phyloP scores from a whole-genome alignment of 1,139 yeast genomes.

The Lodderomyces pseudojiufengensis region DNA sequence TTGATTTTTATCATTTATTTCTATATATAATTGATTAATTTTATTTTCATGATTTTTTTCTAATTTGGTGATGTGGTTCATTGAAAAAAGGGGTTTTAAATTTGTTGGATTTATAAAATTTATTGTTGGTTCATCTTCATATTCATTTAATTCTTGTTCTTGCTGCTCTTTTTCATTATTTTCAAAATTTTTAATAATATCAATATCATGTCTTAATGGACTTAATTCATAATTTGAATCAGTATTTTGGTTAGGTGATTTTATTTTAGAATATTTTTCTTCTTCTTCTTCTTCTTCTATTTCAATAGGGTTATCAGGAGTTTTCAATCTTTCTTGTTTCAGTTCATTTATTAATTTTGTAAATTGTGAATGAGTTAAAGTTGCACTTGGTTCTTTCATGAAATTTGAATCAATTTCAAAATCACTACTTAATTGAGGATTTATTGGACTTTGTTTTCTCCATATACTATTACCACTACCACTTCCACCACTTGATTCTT shows the following conservation, averaged over 20 bases:
- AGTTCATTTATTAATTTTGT: slow-evolving; percentile 18
- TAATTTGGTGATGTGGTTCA: slow-evolving; percentile 28
- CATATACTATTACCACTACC: too few relatives aligned
- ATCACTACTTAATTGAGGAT: slow-evolving; percentile 1
- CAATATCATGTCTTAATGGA: slow-evolving; percentile 5
- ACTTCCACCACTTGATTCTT: too few relatives aligned
- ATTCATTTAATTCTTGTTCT: slow-evolving; percentile 8
- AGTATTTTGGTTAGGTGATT: slow-evolving; percentile 8
- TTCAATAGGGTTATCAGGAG: slow-evolving; percentile 36
- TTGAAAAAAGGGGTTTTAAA: slow-evolving; percentile 36
- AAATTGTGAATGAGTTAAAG: slow-evolving; percentile 19
- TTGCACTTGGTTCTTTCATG: background rate
- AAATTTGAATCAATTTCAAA: background rate
- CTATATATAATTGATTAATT: slow-evolving; percentile 6
- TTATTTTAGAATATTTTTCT: slow-evolving; percentile 26
- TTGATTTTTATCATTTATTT: slow-evolving; percentile 16
- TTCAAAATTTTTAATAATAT: slow-evolving; percentile 4
- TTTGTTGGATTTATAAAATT: slow-evolving; percentile 30
- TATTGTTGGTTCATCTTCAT: slow-evolving; percentile 11
- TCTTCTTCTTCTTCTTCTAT: slow-evolving; percentile 41
- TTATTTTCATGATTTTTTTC: slow-evolving; percentile 22
- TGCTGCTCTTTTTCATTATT: slow-evolving; percentile 4
- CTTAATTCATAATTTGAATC: slow-evolving; percentile 1
- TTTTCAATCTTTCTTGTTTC: slow-evolving; percentile 10
- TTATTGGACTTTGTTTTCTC: background rate